phyloP scores from a whole-genome alignment of 2,329 filamentous ascomycete genomes.

The Aspergillus neotritici region DNA sequence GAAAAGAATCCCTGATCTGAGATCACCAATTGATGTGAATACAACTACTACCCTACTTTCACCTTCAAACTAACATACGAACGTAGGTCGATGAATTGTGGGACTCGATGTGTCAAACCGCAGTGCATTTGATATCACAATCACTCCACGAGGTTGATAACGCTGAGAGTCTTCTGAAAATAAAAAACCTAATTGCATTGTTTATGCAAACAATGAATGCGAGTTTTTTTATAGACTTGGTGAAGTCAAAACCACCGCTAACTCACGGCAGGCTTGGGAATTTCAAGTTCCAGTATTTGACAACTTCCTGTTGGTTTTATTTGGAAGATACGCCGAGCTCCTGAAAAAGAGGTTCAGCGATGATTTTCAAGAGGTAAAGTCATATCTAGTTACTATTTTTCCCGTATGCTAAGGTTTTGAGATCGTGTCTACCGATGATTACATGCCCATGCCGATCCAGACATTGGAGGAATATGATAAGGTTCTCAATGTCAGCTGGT shows the following conservation, averaged over 20 bases:
- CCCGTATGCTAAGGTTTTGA: conserved; percentile 20
- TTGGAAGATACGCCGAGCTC: conserved; percentile 88
- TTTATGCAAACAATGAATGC: conserved; percentile 99
- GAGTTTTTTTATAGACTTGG: conserved; percentile 23
- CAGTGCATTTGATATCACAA: conserved; percentile 74
- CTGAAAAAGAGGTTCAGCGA: conserved; percentile 88
- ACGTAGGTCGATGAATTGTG: conserved; percentile 86
- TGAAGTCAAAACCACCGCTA: neutral
- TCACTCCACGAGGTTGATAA: conserved; percentile 75
- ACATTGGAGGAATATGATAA: conserved; percentile 89
- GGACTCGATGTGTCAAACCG: conserved; percentile 93
- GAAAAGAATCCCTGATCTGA: conserved; percentile 74
- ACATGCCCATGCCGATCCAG: conserved; percentile 98
- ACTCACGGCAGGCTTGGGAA: conserved; percentile 63
- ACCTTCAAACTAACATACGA: conserved; percentile 9
- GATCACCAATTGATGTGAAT: conserved; percentile 70
- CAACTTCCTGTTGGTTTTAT: conserved; percentile 77
- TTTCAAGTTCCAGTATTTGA: conserved; percentile 81
- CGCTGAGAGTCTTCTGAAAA: conserved; percentile 84
- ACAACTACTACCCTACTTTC: no score
- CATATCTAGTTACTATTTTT: neutral
- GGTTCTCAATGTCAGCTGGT: conserved; percentile 94
- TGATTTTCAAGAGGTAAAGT: conserved; percentile 78
- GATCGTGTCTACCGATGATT: conserved; percentile 86
- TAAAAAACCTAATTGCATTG: conserved; percentile 85